Conservation (phyloP, 805 yeast genomes). For the Candida boleticola region DNA sequence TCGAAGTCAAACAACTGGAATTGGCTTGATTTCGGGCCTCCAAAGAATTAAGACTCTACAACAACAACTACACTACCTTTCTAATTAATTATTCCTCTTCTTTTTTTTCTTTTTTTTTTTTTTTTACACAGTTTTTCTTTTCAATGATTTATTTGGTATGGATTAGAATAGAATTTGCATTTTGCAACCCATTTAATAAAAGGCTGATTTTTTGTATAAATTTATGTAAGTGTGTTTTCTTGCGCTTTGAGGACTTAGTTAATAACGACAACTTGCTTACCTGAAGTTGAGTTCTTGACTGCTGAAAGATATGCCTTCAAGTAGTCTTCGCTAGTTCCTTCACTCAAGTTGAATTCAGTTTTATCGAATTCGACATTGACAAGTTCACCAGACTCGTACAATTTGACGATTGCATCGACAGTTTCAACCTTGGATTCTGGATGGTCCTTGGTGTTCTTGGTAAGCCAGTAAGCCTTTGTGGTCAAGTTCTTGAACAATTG, state of each 20-base stretch:
- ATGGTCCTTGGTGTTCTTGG: conserved; percentile 27
- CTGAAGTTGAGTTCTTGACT: conserved; percentile 35
- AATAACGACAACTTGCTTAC: conserved; percentile 43
- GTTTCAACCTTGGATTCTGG: conserved; percentile 60
- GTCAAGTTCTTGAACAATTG: conserved; percentile 32
- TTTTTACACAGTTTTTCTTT: conserved; percentile 1
- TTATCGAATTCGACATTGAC: conserved; percentile 46
- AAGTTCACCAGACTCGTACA: conserved; percentile 59
- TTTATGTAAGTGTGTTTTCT: too few species aligned
- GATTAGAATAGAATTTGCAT: too few species aligned
- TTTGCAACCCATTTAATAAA: too few species aligned
- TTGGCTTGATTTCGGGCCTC: conserved; percentile 38
- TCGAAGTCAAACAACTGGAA: conserved; percentile 27
- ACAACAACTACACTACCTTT: too few species aligned
- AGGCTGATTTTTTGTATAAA: too few species aligned
- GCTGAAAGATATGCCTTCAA: conserved; percentile 43
- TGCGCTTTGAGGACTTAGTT: too few species aligned
- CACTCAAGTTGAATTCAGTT: conserved; percentile 31
- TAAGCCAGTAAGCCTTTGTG: conserved; percentile 31
- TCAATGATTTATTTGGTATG: too few species aligned
- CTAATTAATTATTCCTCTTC: conserved; percentile 1
- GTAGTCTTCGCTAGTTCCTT: conserved; percentile 40
- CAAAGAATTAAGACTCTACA: conserved; percentile 10
- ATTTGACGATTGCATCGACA: conserved; percentile 52
- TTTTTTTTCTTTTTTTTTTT: not conserved